Conservation (phyloP, 2,329 filamentous ascomycete genomes). For the Paraphoma sp. region DNA sequence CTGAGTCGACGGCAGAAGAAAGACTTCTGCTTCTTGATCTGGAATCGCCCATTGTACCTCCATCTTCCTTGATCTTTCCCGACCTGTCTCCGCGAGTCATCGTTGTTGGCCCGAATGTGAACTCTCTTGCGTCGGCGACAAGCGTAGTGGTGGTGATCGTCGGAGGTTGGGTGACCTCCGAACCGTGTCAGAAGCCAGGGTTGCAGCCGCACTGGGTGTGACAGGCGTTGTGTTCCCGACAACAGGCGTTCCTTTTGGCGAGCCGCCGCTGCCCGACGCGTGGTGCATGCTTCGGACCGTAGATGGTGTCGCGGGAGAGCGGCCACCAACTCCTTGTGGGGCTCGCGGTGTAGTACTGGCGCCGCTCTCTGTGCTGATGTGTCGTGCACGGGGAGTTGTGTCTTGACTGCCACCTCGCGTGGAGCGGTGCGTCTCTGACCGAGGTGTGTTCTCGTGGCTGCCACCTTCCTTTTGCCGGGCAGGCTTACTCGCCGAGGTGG, state of each 20-base stretch:
- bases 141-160: conserved; percentile 38
- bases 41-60: conserved; percentile 45
- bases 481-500: conserved; percentile 34
- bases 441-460: conserved; percentile 36
- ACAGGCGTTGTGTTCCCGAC: conserved; percentile 33
- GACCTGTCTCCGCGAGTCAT: conserved; percentile 43
- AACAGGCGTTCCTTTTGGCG: conserved; percentile 33
- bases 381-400: conserved; percentile 39
- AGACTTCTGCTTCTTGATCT: conserved; percentile 41
- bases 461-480: conserved; percentile 26
- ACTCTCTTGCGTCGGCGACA: conserved; percentile 36
- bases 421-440: conserved; percentile 31
- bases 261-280: conserved; percentile 34
- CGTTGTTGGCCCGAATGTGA: conserved; percentile 31
- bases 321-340: conserved; percentile 34
- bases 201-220: conserved; percentile 38
- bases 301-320: conserved; percentile 42
- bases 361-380: conserved; percentile 39
- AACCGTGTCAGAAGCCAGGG: conserved; percentile 31
- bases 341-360: conserved; percentile 42
- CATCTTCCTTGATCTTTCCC: conserved; percentile 43
- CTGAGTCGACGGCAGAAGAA: conserved; percentile 39
- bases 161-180: conserved; percentile 37
- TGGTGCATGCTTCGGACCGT: conserved; percentile 38
- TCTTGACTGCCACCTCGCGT: conserved; percentile 38